These are phyloP conservation scores for Emericellopsis cladophorae DNA, from an alignment of 2,329 filamentous ascomycete genomes.

Conservation along the genomic window DNA sequence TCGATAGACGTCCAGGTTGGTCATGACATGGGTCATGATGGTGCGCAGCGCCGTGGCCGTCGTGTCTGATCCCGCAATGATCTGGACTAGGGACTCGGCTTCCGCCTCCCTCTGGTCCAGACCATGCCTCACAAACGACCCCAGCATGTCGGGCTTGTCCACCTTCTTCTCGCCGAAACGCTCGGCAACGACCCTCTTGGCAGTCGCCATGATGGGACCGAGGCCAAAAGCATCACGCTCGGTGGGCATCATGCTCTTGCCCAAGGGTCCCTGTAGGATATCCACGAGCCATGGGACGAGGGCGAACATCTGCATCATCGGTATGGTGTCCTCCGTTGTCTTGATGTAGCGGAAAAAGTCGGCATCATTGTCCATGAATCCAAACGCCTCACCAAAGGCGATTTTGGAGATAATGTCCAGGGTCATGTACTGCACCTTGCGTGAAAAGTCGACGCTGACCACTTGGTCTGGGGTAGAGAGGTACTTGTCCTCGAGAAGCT, in stretches of 20 bases:
- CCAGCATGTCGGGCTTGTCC: conserved; percentile 21
- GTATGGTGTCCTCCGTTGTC: conserved; percentile 25
- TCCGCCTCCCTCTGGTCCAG: conserved; percentile 19
- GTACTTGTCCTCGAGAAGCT: conserved; percentile 34
- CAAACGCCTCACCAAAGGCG: conserved; percentile 37
- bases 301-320: conserved; percentile 23
- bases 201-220: conserved; percentile 20
- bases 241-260: conserved; percentile 22
- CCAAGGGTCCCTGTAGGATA: conserved; percentile 22
- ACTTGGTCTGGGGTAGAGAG: conserved; percentile 19
- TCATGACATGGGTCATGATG: conserved; percentile 36
- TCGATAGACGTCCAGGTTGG: conserved; percentile 26
- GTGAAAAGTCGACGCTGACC: conserved; percentile 31
- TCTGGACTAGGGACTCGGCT: conserved; percentile 23
- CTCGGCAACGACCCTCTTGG: conserved; percentile 13
- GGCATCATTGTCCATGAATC: conserved; percentile 32
- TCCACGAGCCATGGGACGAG: conserved; percentile 26
- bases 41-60: conserved; percentile 40
- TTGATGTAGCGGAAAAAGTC: conserved; percentile 31
- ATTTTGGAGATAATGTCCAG: conserved; percentile 41
- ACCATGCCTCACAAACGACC: conserved; percentile 22
- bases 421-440: conserved; percentile 37
- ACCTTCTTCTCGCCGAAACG: conserved; percentile 13
- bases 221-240: conserved; percentile 11
- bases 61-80: conserved; percentile 47